Percentiles rank a stretch among this genome's conserved stretches.
phyloP scores from a whole-genome alignment of 768 basidiomycete genomes.

The Suillus plorans region DNA sequence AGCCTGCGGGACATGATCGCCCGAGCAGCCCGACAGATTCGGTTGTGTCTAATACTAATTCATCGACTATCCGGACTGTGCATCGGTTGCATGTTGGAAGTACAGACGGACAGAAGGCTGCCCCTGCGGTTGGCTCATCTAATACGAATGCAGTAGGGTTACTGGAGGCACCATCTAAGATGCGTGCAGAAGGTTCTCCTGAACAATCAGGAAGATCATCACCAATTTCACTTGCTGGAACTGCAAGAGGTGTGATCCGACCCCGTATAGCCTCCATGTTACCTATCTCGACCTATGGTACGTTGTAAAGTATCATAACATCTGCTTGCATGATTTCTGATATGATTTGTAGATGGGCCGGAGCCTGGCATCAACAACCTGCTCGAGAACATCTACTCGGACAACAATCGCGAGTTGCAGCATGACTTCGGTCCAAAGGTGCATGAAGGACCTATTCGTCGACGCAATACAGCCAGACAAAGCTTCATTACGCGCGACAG shows the following conservation, averaged over 20 bases:
- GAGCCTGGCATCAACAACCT: slow-evolving; percentile 89
- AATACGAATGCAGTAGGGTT: slow-evolving; percentile 81
- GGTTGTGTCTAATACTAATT: slow-evolving; percentile 68
- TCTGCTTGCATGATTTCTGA: slow-evolving; percentile 8
- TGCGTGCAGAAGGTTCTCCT: slow-evolving; percentile 64
- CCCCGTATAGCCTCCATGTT: slow-evolving; percentile 51
- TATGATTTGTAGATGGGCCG: slow-evolving; percentile 63
- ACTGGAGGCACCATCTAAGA: slow-evolving; percentile 71
- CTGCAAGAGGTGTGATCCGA: slow-evolving; percentile 47
- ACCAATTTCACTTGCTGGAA: slow-evolving; percentile 63
- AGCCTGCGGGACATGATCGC: slow-evolving; percentile 40
- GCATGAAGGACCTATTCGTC: slow-evolving; percentile 76
- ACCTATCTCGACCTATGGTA: slow-evolving; percentile 75
- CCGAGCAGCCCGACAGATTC: slow-evolving; percentile 85
- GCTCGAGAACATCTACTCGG: slow-evolving; percentile 86
- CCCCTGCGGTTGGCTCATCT: slow-evolving; percentile 86
- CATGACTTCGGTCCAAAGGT: slow-evolving; percentile 91
- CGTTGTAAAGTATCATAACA: slow-evolving; percentile 11
- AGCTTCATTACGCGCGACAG: slow-evolving; percentile 68
- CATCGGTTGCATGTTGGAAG: slow-evolving; percentile 71
- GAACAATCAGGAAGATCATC: slow-evolving; percentile 79
- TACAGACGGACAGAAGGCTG: slow-evolving; percentile 79
- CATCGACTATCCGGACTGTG: slow-evolving; percentile 53
- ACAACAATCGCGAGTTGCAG: slow-evolving; percentile 81
- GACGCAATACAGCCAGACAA: slow-evolving; percentile 72